Evolutionary conservation across 495 filamentous ascomycete species (phyloP).

Genomic region (Hyaloscypha variabilis): DNA sequence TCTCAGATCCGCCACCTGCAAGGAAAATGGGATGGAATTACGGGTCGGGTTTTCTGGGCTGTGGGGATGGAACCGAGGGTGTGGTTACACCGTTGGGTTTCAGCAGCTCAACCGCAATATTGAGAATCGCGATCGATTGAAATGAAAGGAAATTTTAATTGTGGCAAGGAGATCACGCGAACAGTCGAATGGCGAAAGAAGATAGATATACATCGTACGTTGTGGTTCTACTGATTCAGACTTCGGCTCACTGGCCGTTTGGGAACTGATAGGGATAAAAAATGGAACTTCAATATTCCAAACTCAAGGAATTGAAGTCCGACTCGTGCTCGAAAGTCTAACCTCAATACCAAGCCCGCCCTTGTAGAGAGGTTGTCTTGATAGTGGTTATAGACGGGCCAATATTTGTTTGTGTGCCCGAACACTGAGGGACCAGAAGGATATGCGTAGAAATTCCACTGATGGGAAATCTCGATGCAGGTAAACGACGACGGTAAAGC

Average conservation of each 20-base stretch:
- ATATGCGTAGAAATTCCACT: background rate
- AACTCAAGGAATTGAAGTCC: background rate
- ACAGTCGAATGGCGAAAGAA: background rate
- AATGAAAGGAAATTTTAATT: background rate
- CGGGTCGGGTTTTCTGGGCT: background rate
- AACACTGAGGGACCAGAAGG: too few species aligned
- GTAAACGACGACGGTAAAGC: background rate
- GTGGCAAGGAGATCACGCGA: background rate
- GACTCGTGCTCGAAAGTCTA: background rate
- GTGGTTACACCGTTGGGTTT: background rate
- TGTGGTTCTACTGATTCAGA: background rate
- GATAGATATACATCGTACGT: background rate
- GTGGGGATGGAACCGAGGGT: background rate
- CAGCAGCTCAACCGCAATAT: background rate
- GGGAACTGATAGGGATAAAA: background rate
- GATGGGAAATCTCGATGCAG: background rate
- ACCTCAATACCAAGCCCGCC: background rate
- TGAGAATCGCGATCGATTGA: background rate
- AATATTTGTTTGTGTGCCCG: background rate
- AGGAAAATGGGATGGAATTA: background rate
- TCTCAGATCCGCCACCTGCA: background rate
- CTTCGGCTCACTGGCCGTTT: background rate
- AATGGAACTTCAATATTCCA: background rate
- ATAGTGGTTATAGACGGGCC: background rate
- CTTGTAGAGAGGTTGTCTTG: background rate